Base-by-base conservation (phyloP, 345 rosid genomes). In the Capsella bursapastoris region DNA sequence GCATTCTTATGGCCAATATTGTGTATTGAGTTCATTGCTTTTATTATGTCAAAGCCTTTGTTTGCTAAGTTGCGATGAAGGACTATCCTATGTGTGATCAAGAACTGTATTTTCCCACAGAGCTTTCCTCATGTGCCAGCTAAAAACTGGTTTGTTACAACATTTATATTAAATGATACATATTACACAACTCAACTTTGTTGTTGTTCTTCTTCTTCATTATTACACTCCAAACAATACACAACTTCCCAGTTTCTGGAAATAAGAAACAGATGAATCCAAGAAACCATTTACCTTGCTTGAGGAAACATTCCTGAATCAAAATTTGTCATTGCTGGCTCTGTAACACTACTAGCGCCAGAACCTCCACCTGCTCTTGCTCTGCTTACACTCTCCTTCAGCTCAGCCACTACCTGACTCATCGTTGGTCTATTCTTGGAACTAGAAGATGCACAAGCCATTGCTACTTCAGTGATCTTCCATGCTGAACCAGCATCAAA, bases 381-480 rank as follows among this genome's bases (percentile, higher is more conserved):
- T 18, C 63, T 61, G 37, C 71, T 63, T 49, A 79, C 64, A 61
- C 88, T 84, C 28, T 80, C 82, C 34, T 77, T 81, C 28, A 86
- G 57, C 31, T 78, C 89, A 53, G 43, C 25, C 47, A 86, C 78
- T 4, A 86, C 72, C 0, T 70, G 43, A 51, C 66, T 83, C 83
- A 85, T 85, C 8, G 73, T 61, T 1, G 89, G 91, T 59, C 89
- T 79, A 51, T 49, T 58, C 28, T 7, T 68, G 2, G 79, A 59
- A 31, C 53, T 60, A 25, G 32, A n/a, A 25, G 80, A 74, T 1
- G 78, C 68, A 64, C 84, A 84, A 47, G 86, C 57, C 85, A 83
- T 64, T 51, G 88, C 88, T 34, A 83, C 52, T 73, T 88, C 87
- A 48, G 73, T 74, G 6, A 59, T 73, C 77, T 79, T 86, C 90